phyloP scores from a whole-genome alignment of 148 eudicot genomes.

The Fagopyrum tataricum region DNA sequence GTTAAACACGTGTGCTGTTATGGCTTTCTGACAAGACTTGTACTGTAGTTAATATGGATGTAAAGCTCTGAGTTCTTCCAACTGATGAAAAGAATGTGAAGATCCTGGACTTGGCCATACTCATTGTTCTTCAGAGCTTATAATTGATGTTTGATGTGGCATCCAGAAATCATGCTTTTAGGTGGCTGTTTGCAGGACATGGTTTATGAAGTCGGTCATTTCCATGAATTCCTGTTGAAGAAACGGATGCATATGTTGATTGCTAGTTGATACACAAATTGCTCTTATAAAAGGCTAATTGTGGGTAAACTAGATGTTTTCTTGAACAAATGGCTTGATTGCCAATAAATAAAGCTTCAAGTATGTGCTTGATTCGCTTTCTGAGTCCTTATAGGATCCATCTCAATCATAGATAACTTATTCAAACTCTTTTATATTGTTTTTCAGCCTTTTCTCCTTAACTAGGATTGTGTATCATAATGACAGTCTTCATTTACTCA shows the following conservation, averaged over 20 bases:
- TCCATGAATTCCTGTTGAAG: not conserved
- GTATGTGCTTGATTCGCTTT: not conserved
- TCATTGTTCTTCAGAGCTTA: not conserved
- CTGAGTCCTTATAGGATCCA: too few species aligned
- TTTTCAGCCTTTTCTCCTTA: too few species aligned
- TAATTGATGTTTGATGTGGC: not conserved
- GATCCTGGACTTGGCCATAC: not conserved
- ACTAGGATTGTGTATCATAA: too few species aligned
- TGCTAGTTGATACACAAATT: not conserved
- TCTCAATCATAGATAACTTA: too few species aligned
- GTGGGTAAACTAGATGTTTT: not conserved
- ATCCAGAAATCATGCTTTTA: not conserved
- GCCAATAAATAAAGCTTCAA: not conserved
- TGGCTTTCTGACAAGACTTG: not conserved
- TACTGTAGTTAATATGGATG: not conserved
- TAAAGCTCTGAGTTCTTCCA: not conserved
- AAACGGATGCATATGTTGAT: not conserved
- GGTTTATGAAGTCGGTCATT: not conserved
- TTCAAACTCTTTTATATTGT: too few species aligned
- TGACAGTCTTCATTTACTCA: too few species aligned
- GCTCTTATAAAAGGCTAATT: not conserved
- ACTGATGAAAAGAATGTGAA: not conserved
- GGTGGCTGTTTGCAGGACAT: not conserved
- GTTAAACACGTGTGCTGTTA: constrained; percentile 10
- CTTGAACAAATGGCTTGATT: not conserved